A percentile compares a stretch with the other conserved stretches of the same genome.
phyloP scores from a whole-genome alignment of 192 early-diverging fungal species.

The Coemansia sp. region DNA sequence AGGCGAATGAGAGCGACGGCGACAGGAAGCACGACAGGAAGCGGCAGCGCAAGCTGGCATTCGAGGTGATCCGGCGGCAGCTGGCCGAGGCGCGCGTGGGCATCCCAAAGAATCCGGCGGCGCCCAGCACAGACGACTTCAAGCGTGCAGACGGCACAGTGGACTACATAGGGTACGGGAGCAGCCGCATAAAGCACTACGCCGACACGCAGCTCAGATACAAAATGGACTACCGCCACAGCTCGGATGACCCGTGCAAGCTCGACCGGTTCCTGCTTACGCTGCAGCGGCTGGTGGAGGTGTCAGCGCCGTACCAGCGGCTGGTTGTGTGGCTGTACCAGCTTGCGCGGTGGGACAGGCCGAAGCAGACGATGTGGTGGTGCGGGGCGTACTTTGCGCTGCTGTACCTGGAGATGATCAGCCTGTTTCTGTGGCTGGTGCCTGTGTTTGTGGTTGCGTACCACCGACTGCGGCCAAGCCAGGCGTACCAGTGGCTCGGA shows the following conservation, averaged over 20 bases:
- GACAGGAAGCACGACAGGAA: constrained; percentile 8
- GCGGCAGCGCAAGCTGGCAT: constrained; percentile 46
- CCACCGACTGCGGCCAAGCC: constrained; percentile 51
- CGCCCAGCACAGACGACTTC: constrained; percentile 20
- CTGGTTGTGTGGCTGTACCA: constrained; percentile 49
- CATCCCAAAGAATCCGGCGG: constrained; percentile 33
- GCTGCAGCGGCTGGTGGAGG: constrained; percentile 51
- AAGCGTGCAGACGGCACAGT: constrained; percentile 36
- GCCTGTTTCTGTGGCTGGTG: constrained; percentile 35
- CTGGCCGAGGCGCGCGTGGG: constrained; percentile 51
- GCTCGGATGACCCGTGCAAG: constrained; percentile 46
- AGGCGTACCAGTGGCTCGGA: constrained; percentile 50
- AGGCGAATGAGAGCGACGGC: background rate
- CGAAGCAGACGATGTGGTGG: constrained; percentile 46
- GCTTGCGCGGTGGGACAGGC: constrained; percentile 55
- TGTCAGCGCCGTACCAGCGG: constrained; percentile 54
- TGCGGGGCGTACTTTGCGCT: constrained; percentile 46
- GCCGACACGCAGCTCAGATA: constrained; percentile 48
- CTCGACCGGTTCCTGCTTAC: constrained; percentile 48
- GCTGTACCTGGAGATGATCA: constrained; percentile 42
- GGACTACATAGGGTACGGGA: constrained; percentile 34
- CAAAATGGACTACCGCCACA: constrained; percentile 54
- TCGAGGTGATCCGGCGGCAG: constrained; percentile 37
- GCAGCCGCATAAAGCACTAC: constrained; percentile 34
- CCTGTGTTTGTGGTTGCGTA: constrained; percentile 52